phyloP scores from a whole-genome alignment of 2,329 filamentous ascomycete species.

The Colletotrichum gloeosporioides region DNA sequence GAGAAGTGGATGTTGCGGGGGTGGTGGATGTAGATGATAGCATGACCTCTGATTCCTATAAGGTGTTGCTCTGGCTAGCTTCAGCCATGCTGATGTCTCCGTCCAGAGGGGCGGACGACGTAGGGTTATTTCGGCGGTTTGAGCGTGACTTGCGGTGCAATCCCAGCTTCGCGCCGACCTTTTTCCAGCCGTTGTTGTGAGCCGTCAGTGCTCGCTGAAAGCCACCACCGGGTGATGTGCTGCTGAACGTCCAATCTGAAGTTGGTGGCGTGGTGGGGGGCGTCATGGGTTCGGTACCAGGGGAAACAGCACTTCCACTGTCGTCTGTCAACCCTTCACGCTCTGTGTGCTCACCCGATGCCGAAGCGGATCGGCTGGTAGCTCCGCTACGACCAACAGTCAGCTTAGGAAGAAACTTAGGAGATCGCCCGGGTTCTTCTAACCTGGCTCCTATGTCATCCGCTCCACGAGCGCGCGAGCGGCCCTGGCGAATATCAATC shows the following conservation, averaged over 20 bases:
- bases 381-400: conserved; percentile 41
- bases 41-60: conserved; percentile 66
- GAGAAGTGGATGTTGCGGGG: conserved; percentile 26
- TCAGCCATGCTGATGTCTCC: conserved; percentile 41
- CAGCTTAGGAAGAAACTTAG: conserved; percentile 50
- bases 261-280: conserved; percentile 76
- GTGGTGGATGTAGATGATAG: conserved; percentile 48
- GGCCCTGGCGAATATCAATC: conserved; percentile 40
- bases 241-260: conserved; percentile 58
- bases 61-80: conserved; percentile 40
- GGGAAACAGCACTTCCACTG: conserved; percentile 65
- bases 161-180: conserved; percentile 66
- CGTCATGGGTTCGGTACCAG: conserved; percentile 69
- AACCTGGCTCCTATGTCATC: conserved; percentile 36
- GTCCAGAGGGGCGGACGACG: conserved; percentile 48
- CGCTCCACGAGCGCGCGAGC: conserved; percentile 42
- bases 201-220: conserved; percentile 60
- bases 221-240: conserved; percentile 56
- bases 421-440: conserved; percentile 48
- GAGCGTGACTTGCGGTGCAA: conserved; percentile 59
- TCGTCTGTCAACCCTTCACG: conserved; percentile 67
- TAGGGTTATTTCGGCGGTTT: conserved; percentile 46
- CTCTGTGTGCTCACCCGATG: conserved; percentile 52
- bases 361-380: conserved; percentile 47
- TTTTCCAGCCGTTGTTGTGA: conserved; percentile 68